phyloP scores from a whole-genome alignment of 2,329 filamentous ascomycete species.

The Botrytis paeoniae region DNA sequence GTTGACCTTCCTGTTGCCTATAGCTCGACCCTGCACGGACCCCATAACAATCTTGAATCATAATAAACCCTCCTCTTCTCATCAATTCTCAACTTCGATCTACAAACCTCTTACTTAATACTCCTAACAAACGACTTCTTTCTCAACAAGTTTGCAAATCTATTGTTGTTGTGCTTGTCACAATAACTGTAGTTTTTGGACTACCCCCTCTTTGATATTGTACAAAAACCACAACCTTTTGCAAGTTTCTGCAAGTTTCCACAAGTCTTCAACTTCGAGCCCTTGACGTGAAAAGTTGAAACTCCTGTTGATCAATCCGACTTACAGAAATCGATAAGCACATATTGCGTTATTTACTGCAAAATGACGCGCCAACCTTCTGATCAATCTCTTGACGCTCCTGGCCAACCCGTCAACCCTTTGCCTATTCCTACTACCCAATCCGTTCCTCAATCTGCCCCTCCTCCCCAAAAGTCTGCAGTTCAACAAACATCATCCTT shows the following conservation, averaged over 20 bases:
- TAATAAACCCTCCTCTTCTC: background rate
- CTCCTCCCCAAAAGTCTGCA: background rate
- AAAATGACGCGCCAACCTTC: background rate
- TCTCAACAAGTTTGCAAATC: background rate
- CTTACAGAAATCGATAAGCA: too few relatives aligned
- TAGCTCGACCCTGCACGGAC: slow-evolving; percentile 1
- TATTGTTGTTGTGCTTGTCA: slow-evolving; percentile 1
- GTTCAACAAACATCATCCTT: background rate
- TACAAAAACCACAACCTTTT: background rate
- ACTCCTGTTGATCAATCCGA: background rate
- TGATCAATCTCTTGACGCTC: background rate
- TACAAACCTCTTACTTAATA: background rate
- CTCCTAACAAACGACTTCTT: background rate
- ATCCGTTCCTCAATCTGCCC: background rate
- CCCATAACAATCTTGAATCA: background rate
- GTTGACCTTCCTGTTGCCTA: background rate
- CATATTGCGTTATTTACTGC: too few relatives aligned
- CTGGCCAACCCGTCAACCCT: background rate
- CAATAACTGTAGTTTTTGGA: background rate
- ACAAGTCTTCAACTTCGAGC: background rate
- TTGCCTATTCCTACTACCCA: background rate
- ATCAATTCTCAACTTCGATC: background rate
- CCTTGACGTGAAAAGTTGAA: background rate
- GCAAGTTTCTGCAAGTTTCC: too few relatives aligned
- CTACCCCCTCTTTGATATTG: background rate